These are phyloP conservation scores for Aspergillus niger DNA, from an alignment of 2,329 filamentous ascomycete species.

Conservation along the genomic window DNA sequence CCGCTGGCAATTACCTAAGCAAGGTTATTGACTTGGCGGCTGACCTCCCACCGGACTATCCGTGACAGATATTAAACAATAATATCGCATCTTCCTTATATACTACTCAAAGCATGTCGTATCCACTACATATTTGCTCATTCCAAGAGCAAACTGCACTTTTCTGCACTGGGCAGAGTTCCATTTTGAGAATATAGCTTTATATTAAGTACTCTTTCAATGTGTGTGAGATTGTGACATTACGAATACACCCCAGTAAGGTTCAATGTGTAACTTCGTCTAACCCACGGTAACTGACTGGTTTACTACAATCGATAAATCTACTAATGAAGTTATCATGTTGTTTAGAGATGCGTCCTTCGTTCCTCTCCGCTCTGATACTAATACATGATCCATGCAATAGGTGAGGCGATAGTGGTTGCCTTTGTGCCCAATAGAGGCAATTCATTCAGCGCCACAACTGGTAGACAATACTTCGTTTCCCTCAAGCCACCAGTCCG, in stretches of 20 bases:
- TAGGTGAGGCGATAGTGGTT: background rate
- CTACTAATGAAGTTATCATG: background rate
- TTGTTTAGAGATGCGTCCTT: background rate
- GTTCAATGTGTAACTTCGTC: too few relatives aligned
- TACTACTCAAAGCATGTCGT: too few relatives aligned
- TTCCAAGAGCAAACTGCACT: too few relatives aligned
- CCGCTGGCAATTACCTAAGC: slow-evolving; percentile 40
- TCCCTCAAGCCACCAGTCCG: background rate
- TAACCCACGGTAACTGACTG: too few relatives aligned
- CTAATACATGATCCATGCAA: background rate
- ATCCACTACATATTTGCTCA: too few relatives aligned
- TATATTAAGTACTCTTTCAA: too few relatives aligned
- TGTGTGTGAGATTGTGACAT: too few relatives aligned
- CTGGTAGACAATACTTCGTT: too few relatives aligned
- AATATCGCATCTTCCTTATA: too few relatives aligned
- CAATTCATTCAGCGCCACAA: background rate
- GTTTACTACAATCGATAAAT: background rate
- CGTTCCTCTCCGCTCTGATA: background rate
- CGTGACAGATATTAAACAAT: slow-evolving; percentile 39
- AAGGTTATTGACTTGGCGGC: slow-evolving; percentile 40
- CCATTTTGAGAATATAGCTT: too few relatives aligned
- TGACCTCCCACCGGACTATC: slow-evolving; percentile 45
- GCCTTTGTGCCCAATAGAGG: background rate
- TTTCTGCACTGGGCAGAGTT: too few relatives aligned
- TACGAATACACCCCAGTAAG: too few relatives aligned